A percentile compares a stretch with the other conserved stretches of the same genome.
phyloP scores from a whole-genome alignment of 352 stramenopile species.

The Pythium aphanidermatum region DNA sequence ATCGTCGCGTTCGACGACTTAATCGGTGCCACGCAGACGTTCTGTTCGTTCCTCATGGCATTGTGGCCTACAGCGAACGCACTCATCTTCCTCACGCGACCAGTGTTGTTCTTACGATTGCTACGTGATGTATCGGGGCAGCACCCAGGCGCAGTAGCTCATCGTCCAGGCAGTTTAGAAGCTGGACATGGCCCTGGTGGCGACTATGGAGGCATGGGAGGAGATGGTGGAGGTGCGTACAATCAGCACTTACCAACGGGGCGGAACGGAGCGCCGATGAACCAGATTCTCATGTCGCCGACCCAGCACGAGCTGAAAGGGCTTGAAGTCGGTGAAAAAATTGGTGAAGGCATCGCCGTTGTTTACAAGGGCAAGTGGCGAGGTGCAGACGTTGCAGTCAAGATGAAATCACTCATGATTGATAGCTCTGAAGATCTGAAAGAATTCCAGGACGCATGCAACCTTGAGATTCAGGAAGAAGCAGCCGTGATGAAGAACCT shows the following conservation, averaged over 20 bases:
- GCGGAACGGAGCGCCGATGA: not conserved
- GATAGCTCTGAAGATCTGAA: slow-evolving; percentile 52
- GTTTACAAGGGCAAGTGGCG: slow-evolving; percentile 96
- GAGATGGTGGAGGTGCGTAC: slow-evolving; percentile 3
- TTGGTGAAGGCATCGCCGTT: slow-evolving; percentile 77
- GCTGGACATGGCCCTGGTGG: not conserved
- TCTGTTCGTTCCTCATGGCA: slow-evolving; percentile 44
- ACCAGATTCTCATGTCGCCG: slow-evolving; percentile 18
- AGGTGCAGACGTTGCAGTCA: slow-evolving; percentile 94
- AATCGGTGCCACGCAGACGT: slow-evolving; percentile 9
- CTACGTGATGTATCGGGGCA: slow-evolving; percentile 25
- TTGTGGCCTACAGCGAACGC: slow-evolving; percentile 79
- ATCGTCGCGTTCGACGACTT: slow-evolving; percentile 34
- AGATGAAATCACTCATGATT: slow-evolving; percentile 84
- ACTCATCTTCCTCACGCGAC: slow-evolving; percentile 67
- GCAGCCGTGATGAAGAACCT: slow-evolving; percentile 76
- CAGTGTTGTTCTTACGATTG: slow-evolving; percentile 45
- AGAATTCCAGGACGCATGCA: slow-evolving; percentile 78
- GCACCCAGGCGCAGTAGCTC: not conserved
- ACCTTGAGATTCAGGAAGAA: slow-evolving; percentile 80
- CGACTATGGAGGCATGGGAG: slow-evolving; percentile 1
- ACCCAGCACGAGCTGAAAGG: slow-evolving; percentile 72
- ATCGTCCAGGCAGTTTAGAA: slow-evolving; percentile 12
- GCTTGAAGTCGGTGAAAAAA: slow-evolving; percentile 78
- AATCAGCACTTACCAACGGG: slow-evolving; percentile 14